phyloP scores from a whole-genome alignment of 108 stramenopile genomes.

The Nitzschia sp. region DNA sequence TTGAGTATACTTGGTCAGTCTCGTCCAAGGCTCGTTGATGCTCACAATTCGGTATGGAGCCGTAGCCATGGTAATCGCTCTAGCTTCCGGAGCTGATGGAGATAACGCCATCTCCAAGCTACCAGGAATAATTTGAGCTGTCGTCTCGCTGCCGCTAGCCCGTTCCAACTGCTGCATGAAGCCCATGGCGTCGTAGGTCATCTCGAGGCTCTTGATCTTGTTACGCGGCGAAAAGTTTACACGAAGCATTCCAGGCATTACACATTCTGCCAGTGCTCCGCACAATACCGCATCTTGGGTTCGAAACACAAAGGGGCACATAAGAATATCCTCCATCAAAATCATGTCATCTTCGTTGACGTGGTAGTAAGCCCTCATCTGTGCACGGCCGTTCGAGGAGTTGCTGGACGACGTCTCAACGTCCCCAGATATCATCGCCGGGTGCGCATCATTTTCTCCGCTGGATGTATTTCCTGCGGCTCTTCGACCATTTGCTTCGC shows the following conservation, averaged over 20 bases:
- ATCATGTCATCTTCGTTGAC: conserved; percentile 88
- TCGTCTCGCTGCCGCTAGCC: conserved; percentile 79
- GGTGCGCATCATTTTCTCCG: neutral
- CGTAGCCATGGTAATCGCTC: conserved; percentile 73
- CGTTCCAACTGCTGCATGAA: conserved; percentile 89
- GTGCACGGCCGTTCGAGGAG: conserved; percentile 24
- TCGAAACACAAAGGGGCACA: conserved; percentile 84
- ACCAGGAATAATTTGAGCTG: conserved; percentile 82
- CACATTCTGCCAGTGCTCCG: conserved; percentile 82
- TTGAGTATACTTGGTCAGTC: conserved; percentile 74
- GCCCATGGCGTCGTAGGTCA: conserved; percentile 89
- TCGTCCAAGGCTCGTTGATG: conserved; percentile 79
- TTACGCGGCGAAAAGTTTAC: conserved; percentile 68
- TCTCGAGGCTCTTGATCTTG: conserved; percentile 71
- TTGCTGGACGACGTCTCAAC: conserved; percentile 36
- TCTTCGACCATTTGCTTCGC: neutral
- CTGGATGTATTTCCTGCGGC: neutral
- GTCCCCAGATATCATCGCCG: conserved; percentile 33
- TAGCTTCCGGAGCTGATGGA: conserved; percentile 62
- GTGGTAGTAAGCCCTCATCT: conserved; percentile 69
- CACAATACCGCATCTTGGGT: conserved; percentile 80
- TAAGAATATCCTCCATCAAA: conserved; percentile 74
- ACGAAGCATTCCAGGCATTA: conserved; percentile 85
- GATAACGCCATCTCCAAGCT: conserved; percentile 85
- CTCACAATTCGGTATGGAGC: conserved; percentile 75